Base-by-base conservation (phyloP, 768 basidiomycete genomes). In the Lyophyllum atratum region DNA sequence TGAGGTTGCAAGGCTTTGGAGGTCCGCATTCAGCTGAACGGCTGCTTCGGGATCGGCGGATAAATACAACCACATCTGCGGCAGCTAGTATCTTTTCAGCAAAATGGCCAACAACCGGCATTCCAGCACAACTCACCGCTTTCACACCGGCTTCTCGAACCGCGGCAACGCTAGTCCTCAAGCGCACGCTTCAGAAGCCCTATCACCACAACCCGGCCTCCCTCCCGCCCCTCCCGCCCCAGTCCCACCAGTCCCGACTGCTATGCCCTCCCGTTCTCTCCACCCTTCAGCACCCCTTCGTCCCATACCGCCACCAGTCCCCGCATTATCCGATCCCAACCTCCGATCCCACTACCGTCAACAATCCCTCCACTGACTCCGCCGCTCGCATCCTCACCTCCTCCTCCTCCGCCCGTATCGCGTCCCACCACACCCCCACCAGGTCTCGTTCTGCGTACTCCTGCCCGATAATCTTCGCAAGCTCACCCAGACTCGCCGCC, bases 401-500 rank as follows among this genome's bases (percentile, higher is more conserved):
- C 25, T 91, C 91, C 10, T 84, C 85, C 17, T 81, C 76, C 48
- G 72, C 75, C 37, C 74, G 71, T 58, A 89, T 74, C 29, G 77
- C 77, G 31, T 83, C 81, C 75, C 80, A 81, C 86, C 87, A 95
- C 42, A 94, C 80, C 2, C 78, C 78, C 50, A 95, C 64, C 42
- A 98, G 75, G 68, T 95, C 93, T 40, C 70, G 69, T 47, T 77
- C 74, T 1, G 93, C 80, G 59, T 89, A 77, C 31, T 86, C 84
- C 28, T 80, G 76, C 0, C 92, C 93, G 34, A 98, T 81, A 53
- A 98, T 87, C 66, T 85, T 87, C 21, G 94, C 94, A 46, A 98
- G 73, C 70, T 95, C 94, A 49, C 95, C 95, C 14, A 96, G 67
- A 55, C 92, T 92, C 1, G 96, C 93, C 3, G 94, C 92, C 43